Percentiles rank a stretch among this genome's conserved stretches.
These are phyloP conservation scores for Mycena vulgaris DNA, from an alignment of 768 basidiomycete genomes.

Conservation along the genomic window DNA sequence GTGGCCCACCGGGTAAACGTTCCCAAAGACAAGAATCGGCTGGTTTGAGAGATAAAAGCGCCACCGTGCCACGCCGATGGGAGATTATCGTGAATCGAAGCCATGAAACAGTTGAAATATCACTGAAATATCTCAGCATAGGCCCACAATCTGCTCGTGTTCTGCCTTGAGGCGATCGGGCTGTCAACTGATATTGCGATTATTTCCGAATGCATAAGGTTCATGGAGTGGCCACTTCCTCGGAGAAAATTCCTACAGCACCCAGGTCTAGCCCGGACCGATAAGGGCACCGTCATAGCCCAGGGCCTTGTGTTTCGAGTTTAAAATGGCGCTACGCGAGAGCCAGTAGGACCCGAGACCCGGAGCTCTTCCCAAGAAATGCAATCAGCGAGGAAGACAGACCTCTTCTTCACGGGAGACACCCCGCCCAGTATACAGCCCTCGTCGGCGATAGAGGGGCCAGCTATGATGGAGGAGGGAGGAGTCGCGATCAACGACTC, in stretches of 20 bases:
- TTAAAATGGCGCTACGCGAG: constrained; percentile 23
- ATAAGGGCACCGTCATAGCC: constrained; percentile 26
- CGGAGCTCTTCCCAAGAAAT: constrained; percentile 18
- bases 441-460: background rate
- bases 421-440: background rate
- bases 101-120: background rate
- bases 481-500: background rate
- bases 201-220: constrained; percentile 34
- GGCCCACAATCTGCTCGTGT: constrained; percentile 50
- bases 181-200: constrained; percentile 35
- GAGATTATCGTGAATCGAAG: constrained; percentile 18
- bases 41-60: constrained; percentile 26
- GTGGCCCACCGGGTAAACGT: constrained; percentile 18
- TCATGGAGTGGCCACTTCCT: constrained; percentile 12
- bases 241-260: constrained; percentile 24
- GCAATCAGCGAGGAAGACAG: constrained; percentile 46
- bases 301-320: constrained; percentile 17
- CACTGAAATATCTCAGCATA: constrained; percentile 34
- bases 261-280: background rate
- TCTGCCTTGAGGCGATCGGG: constrained; percentile 67
- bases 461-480: background rate
- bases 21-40: constrained; percentile 19
- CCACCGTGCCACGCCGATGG: constrained; percentile 5
- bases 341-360: background rate
- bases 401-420: constrained; percentile 43